These are phyloP conservation scores for Eremochloa ophiuroides DNA, from an alignment of 176 grass and related monocot species.

Conservation along the genomic window DNA sequence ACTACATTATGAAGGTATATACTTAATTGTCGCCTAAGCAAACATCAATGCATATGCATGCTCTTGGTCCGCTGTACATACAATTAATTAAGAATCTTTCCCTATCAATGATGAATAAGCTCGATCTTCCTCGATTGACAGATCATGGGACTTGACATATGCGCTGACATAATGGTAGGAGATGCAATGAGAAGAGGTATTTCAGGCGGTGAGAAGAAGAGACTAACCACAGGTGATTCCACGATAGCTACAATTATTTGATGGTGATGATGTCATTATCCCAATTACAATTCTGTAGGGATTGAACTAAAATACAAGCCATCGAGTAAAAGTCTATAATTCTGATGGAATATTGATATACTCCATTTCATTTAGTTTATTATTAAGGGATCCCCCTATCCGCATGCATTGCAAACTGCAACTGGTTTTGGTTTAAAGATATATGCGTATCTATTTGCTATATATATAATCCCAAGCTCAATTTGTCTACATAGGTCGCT, in stretches of 20 bases:
- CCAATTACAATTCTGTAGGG: neutral
- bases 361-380: neutral
- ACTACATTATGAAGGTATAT: constrained; percentile 96
- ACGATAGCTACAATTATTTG: neutral
- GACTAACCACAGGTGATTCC: constrained; percentile 74
- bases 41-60: neutral
- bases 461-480: too few relatives aligned
- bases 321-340: neutral
- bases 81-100: neutral
- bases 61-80: too few relatives aligned
- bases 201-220: constrained; percentile 89
- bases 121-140: constrained; percentile 15
- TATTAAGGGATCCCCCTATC: too few relatives aligned
- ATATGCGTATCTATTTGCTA: neutral
- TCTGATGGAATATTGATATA: neutral
- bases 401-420: too few relatives aligned
- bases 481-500: neutral
- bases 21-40: too few relatives aligned
- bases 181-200: constrained; percentile 89
- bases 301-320: neutral
- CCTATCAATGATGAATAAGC: neutral
- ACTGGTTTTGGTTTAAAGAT: neutral
- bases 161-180: constrained; percentile 62
- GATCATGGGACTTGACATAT: constrained; percentile 94
- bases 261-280: neutral